Percentiles rank a stretch among this genome's conserved stretches.
These are phyloP conservation scores for Ampelomyces quisqualis DNA, from an alignment of 2,329 filamentous ascomycete species.

Conservation along the genomic window DNA sequence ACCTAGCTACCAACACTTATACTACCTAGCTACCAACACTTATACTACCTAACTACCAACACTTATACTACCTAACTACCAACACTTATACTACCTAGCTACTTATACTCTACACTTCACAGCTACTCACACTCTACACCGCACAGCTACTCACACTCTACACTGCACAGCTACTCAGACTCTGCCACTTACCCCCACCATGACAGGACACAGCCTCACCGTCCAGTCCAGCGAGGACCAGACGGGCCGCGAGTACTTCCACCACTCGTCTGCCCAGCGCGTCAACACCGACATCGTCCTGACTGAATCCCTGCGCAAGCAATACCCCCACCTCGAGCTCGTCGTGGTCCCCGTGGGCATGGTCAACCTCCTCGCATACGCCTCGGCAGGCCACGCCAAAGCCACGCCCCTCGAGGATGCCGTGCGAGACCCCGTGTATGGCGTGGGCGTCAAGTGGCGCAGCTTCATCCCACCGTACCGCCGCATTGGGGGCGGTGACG, in stretches of 20 bases:
- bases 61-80: too few species aligned
- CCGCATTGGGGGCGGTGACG: constrained; percentile 41
- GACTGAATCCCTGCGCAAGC: constrained; percentile 47
- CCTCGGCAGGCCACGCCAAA: constrained; percentile 45
- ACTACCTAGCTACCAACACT: too few species aligned
- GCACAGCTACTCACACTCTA: not conserved
- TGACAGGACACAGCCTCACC: constrained; percentile 32
- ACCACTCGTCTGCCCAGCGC: constrained; percentile 48
- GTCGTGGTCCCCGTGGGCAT: constrained; percentile 39
- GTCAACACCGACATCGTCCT: constrained; percentile 49
- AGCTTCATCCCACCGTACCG: constrained; percentile 43
- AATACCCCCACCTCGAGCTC: constrained; percentile 50
- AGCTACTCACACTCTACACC: too few species aligned
- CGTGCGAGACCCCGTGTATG: constrained; percentile 41
- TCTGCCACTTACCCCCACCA: constrained; percentile 6
- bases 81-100: too few species aligned
- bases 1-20: too few species aligned
- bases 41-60: too few species aligned
- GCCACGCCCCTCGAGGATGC: constrained; percentile 46
- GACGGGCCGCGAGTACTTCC: constrained; percentile 45
- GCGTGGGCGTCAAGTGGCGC: constrained; percentile 39
- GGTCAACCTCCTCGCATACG: constrained; percentile 47
- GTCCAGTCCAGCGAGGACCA: constrained; percentile 36
- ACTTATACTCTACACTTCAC: too few species aligned
- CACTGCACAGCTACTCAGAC: not conserved